These are phyloP conservation scores for Cordyceps sp. DNA, from an alignment of 2,329 filamentous ascomycete species.

Conservation along the genomic window DNA sequence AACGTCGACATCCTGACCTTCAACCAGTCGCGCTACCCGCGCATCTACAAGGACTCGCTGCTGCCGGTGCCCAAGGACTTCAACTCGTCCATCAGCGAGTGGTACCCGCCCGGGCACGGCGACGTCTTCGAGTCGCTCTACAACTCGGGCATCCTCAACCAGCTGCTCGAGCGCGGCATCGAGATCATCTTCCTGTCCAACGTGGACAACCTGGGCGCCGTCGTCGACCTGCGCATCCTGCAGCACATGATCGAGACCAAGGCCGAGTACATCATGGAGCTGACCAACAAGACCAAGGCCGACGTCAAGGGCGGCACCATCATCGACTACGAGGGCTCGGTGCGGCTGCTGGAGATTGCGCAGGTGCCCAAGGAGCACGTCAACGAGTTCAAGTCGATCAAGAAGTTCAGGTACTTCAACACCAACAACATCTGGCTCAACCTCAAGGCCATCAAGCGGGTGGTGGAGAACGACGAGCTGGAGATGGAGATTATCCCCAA, in stretches of 20 bases:
- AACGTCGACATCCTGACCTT: conserved; percentile 99
- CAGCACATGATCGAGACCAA: conserved; percentile 99
- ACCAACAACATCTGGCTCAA: conserved; percentile 99
- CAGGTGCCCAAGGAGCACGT: conserved; percentile 99
- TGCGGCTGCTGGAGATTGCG: conserved; percentile 92
- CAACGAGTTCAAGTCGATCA: conserved; percentile 99
- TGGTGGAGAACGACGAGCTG: conserved; percentile 95
- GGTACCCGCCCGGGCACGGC: conserved; percentile 98
- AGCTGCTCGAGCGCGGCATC: conserved; percentile 86
- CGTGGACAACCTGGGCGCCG: conserved; percentile 94
- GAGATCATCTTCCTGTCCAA: conserved; percentile 99
- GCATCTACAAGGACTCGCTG: conserved; percentile 95
- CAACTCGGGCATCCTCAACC: conserved; percentile 95
- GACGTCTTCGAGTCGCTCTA: conserved; percentile 99
- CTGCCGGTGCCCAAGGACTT: conserved; percentile 85
- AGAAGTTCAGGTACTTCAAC: conserved; percentile 99
- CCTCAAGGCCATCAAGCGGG: conserved; percentile 90
- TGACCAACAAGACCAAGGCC: conserved; percentile 99
- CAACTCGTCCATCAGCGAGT: conserved; percentile 80
- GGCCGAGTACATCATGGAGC: conserved; percentile 98
- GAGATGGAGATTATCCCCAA: conserved; percentile 99
- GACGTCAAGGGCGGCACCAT: conserved; percentile 99
- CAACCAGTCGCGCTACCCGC: conserved; percentile 97
- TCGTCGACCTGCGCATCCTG: conserved; percentile 93
- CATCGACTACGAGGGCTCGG: conserved; percentile 96